Conservation (phyloP, 2,329 filamentous ascomycete genomes). For the Fusarium armeniacum region DNA sequence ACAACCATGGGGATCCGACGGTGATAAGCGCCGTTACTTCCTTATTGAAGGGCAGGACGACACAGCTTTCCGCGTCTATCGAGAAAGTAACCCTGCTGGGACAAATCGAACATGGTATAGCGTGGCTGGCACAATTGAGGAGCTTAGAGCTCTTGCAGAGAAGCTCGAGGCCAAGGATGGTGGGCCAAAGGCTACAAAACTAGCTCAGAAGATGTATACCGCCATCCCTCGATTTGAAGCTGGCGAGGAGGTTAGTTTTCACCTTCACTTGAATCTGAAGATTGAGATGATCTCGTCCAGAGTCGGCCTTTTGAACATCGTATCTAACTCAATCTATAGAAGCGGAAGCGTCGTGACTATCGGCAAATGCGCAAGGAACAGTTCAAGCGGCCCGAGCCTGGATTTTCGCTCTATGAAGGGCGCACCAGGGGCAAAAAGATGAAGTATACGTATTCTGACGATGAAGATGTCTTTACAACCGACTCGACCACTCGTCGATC, state of each 20-base stretch:
- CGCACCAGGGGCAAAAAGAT: slow-evolving; percentile 95
- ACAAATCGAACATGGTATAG: slow-evolving; percentile 90
- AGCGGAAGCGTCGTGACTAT: slow-evolving; percentile 93
- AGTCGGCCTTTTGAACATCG: not conserved
- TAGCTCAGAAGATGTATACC: slow-evolving; percentile 81
- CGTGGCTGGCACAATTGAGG: slow-evolving; percentile 90
- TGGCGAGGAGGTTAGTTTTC: slow-evolving; percentile 80
- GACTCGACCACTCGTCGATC: slow-evolving; percentile 77
- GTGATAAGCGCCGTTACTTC: slow-evolving; percentile 92
- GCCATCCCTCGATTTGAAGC: slow-evolving; percentile 93
- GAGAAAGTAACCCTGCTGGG: slow-evolving; percentile 87
- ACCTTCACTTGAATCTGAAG: not conserved
- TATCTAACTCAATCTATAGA: slow-evolving; percentile 65
- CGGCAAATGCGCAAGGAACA: slow-evolving; percentile 86
- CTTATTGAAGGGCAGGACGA: slow-evolving; percentile 94
- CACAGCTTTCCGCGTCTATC: slow-evolving; percentile 92
- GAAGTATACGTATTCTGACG: slow-evolving; percentile 96
- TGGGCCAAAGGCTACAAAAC: slow-evolving; percentile 81
- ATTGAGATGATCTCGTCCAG: not conserved
- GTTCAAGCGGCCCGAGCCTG: slow-evolving; percentile 88
- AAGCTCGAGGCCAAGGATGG: slow-evolving; percentile 84
- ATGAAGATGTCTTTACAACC: slow-evolving; percentile 80
- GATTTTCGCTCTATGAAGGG: slow-evolving; percentile 95
- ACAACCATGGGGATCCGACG: slow-evolving; percentile 90
- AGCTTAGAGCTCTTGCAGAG: slow-evolving; percentile 80